Evolutionary conservation across 805 yeast genomes (phyloP), one percentile per base, ranked within the genome.

Genomic region (Ogataea philodendri): DNA sequence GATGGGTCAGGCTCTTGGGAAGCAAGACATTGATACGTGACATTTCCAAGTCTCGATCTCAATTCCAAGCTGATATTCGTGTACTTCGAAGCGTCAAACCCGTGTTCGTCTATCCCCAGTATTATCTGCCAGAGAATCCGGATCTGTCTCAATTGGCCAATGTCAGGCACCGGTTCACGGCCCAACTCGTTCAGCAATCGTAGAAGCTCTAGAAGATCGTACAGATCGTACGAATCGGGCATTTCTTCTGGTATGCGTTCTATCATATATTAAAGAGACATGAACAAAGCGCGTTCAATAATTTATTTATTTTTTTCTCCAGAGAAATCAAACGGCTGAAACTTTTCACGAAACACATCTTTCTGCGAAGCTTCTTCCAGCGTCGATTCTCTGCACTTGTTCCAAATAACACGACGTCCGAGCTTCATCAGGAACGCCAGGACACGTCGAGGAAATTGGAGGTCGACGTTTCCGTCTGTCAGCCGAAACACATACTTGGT

Each of bases 391-490:
- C 64, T 60, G 51, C 96, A 87, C 33, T 75, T 73, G 38, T 81
- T 81, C 97, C 96, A 88, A 39, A 76, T 78, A 1, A 74, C 57
- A 44, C 88, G 66, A 34, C 77, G 78, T 2, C 82, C 80, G 10
- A 74, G 63, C 27, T 69, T 75, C 32, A 88, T 53, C 3, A 81
- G 59, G 43, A 68, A 67, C 0, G 96, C 89, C 18, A 85, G 50
- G 1, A 84, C 88, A 50, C 87, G 70, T 55, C 97, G 67, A 1
- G 95, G 95, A 50, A 89, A 84, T 48, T 85, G 95, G 9, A 86
- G 59, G 55, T 89, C 96, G 7, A 87, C 45, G 11, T 52, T 51
- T 20, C 27, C 53, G 5, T 49, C 55, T 4, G 36, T 35, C 2
- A 56, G 62, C 55, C 44, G 42, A 54, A 49, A 49, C 41, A 65